Evolutionary conservation across 2,329 filamentous ascomycete genomes (phyloP).

Genomic region (Trichocomaceae sp.): DNA sequence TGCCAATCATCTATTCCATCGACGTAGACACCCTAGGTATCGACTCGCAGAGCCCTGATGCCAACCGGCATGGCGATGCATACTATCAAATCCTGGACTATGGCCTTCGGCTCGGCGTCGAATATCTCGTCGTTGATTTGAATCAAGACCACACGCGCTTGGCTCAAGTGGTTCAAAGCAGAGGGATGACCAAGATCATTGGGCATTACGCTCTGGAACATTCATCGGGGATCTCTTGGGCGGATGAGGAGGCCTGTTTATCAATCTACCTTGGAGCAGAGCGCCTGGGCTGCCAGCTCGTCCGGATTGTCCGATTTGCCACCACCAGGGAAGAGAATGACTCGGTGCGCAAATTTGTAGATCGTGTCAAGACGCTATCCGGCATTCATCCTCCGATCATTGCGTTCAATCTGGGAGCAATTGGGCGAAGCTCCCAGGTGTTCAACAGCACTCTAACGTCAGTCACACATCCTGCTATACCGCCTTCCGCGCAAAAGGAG

Average conservation of each 20-base stretch:
- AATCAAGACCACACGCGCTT: constrained; percentile 25
- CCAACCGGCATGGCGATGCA: constrained; percentile 13
- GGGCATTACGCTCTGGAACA: constrained; percentile 31
- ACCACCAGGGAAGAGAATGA: constrained; percentile 34
- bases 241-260: constrained; percentile 28
- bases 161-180: constrained; percentile 23
- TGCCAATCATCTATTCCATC: constrained; percentile 54
- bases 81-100: constrained; percentile 36
- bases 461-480: constrained; percentile 36
- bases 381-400: constrained; percentile 30
- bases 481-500: constrained; percentile 18
- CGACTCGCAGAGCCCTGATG: constrained; percentile 5
- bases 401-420: constrained; percentile 35
- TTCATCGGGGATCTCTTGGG: constrained; percentile 26
- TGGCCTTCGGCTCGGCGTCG: constrained; percentile 34
- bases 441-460: constrained; percentile 37
- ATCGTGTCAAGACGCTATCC: constrained; percentile 28
- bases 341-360: constrained; percentile 30
- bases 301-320: constrained; percentile 33
- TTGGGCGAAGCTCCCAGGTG: constrained; percentile 40
- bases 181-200: constrained; percentile 37
- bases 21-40: constrained; percentile 30
- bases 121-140: constrained; percentile 36
- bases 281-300: constrained; percentile 32
- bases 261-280: constrained; percentile 31